Conservation (phyloP, 2,329 filamentous ascomycete genomes). For the Sporothrix phasma region DNA sequence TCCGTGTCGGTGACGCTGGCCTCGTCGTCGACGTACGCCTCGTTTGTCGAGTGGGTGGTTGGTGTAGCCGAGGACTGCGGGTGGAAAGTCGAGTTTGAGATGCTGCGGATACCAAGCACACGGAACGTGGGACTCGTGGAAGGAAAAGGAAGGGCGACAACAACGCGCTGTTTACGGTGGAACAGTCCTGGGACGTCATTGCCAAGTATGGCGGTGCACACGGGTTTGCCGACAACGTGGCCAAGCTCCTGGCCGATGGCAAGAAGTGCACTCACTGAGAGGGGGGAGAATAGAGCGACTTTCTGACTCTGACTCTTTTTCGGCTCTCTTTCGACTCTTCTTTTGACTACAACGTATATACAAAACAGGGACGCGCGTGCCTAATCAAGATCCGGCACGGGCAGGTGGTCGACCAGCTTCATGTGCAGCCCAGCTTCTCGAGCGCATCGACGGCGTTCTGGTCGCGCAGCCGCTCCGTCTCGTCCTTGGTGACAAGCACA, state of each 20-base stretch:
- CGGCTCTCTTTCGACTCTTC: too few species aligned
- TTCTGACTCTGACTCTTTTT: background rate
- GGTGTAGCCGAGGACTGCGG: constrained; percentile 61
- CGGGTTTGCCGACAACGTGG: constrained; percentile 46
- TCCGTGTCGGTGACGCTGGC: constrained; percentile 35
- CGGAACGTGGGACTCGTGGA: constrained; percentile 72
- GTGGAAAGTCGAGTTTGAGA: constrained; percentile 69
- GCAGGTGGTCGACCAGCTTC: constrained; percentile 65
- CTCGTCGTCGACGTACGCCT: constrained; percentile 65
- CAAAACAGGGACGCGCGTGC: background rate
- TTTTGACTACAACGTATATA: background rate
- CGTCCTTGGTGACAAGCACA: constrained; percentile 61
- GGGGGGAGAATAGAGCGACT: background rate
- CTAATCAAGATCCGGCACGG: constrained; percentile 56
- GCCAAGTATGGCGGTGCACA: constrained; percentile 44
- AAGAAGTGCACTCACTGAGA: constrained; percentile 11
- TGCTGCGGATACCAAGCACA: constrained; percentile 85
- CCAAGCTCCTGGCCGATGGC: constrained; percentile 12
- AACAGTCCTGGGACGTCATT: constrained; percentile 30
- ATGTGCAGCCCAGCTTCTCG: constrained; percentile 53
- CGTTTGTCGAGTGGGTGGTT: constrained; percentile 69
- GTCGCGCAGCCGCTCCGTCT: constrained; percentile 57
- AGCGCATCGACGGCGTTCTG: constrained; percentile 55
- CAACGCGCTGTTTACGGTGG: constrained; percentile 28
- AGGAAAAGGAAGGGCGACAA: constrained; percentile 30